Evolutionary conservation across 192 early-diverging fungal genomes (phyloP), one percentile per base, ranked within the genome.

Genomic region (Backusella parvicylindrica): DNA sequence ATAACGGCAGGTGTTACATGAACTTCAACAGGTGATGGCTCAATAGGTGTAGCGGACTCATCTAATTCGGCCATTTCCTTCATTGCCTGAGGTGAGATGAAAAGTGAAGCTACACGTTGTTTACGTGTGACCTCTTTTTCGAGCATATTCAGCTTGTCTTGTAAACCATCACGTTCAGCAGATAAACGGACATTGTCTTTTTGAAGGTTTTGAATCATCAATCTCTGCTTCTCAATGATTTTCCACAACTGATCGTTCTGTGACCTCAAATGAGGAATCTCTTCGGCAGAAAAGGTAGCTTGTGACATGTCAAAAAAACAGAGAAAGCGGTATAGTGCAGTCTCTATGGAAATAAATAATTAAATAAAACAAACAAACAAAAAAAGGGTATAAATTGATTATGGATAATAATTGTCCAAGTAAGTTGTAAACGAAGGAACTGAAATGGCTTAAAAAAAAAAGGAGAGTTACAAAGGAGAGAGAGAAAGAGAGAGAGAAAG

Each of bases 221-320:
- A 79, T 64, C 92, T 85, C 83, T 96, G 96, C 73, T 93, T 91
- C 77, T 96, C 95, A 72, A 96, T 93, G 75, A 96, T 91, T 81
- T 93, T 94, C 93, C 95, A 96, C 33, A 97, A 88, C 77, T 93
- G 91, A 28, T 91, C 91, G 68, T 95, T 96, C 76, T 97, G 94
- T 30, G 38, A 70, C 28, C 38, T 37, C 41, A 70, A 49, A 28
- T 70, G 68, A 31, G 41, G 37, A 16, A 43, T 41, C 30, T 70
- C 38, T 37, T 70, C 68, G 28, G 41, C 13, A 26, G 53, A 60
- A 28, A 60, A 60, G 23, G 23, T 60, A 12, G 53, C 53, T 60
- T 53, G 50, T n/a, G 50, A 53, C 50, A 53, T 53, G 50, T 53
- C 50, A 53, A 53, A 53, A 21, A n/a, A n/a, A n/a, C n/a, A 53